Evolutionary conservation across 805 yeast genomes (phyloP).

Genomic region (Barnettozyma salicaria): DNA sequence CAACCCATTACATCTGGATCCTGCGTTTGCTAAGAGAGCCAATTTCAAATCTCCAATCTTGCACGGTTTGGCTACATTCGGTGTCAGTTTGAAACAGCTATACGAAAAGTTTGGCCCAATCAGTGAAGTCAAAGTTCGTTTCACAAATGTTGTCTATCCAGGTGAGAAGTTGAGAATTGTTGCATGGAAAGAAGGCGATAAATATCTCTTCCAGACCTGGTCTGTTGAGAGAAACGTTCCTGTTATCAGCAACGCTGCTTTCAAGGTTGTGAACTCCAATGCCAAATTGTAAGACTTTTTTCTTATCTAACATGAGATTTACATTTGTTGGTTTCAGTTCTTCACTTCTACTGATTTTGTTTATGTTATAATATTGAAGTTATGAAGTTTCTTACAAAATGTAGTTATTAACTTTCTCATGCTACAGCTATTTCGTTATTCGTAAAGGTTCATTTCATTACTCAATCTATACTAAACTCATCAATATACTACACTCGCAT

Average conservation of each 20-base stretch:
- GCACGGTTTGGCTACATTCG: conserved; percentile 88
- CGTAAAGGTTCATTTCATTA: not conserved
- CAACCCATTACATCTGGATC: conserved; percentile 95
- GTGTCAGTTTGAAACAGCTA: conserved; percentile 70
- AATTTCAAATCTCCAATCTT: conserved; percentile 81
- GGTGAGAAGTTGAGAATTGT: conserved; percentile 79
- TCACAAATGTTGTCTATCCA: conserved; percentile 88
- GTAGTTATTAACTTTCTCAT: no score
- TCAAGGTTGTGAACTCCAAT: conserved; percentile 42
- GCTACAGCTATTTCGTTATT: no score
- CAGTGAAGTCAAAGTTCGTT: conserved; percentile 82
- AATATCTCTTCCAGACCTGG: conserved; percentile 68
- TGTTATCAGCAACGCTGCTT: conserved; percentile 85
- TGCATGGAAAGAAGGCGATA: conserved; percentile 78
- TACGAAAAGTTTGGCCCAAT: conserved; percentile 76
- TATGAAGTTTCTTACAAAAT: no score
- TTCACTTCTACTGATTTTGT: no score
- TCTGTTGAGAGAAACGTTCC: conserved; percentile 70
- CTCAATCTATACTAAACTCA: not conserved
- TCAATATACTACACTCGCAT: conserved; percentile 25
- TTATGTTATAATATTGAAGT: no score
- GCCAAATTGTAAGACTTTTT: conserved; percentile 31
- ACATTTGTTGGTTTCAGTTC: no score
- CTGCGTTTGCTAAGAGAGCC: conserved; percentile 81
- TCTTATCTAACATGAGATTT: no score